phyloP scores from a whole-genome alignment of 108 stramenopile species.

The Nitzschia sp. region DNA sequence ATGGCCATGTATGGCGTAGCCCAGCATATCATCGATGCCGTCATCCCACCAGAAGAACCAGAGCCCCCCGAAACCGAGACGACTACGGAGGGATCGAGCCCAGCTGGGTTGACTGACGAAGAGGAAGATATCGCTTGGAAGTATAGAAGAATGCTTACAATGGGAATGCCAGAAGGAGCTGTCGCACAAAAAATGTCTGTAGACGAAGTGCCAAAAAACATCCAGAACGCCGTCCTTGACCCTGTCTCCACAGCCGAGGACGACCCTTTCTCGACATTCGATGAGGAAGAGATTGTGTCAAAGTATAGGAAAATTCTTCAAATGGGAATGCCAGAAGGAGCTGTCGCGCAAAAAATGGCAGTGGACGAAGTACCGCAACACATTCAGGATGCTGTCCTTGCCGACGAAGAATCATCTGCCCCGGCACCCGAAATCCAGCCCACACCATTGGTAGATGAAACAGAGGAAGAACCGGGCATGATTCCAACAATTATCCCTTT shows the following conservation, averaged over 20 bases:
- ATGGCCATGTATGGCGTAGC: slow-evolving; percentile 20
- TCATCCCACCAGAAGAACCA: not conserved
- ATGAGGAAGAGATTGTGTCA: slow-evolving; percentile 19
- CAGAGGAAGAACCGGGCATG: no score
- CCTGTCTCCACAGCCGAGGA: slow-evolving; percentile 10
- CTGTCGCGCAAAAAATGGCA: no score
- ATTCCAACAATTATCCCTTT: no score
- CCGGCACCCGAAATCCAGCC: no score
- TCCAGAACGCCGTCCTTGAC: slow-evolving; percentile 27
- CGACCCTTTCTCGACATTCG: slow-evolving; percentile 7
- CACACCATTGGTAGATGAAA: no score
- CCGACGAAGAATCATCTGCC: not conserved
- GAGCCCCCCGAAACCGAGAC: not conserved
- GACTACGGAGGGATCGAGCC: not conserved
- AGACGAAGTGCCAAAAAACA: slow-evolving; percentile 23
- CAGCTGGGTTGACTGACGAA: not conserved
- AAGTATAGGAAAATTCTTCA: slow-evolving; percentile 19
- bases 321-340: no score
- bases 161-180: slow-evolving; percentile 44
- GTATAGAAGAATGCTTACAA: slow-evolving; percentile 39
- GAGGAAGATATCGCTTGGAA: slow-evolving; percentile 33
- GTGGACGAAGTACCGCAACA: not conserved
- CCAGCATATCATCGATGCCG: slow-evolving; percentile 20
- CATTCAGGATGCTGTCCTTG: not conserved
- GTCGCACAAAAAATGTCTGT: slow-evolving; percentile 30